Evolutionary conservation across 2,329 filamentous ascomycete species (phyloP).

Genomic region (Sclerotinia trifoliorum): DNA sequence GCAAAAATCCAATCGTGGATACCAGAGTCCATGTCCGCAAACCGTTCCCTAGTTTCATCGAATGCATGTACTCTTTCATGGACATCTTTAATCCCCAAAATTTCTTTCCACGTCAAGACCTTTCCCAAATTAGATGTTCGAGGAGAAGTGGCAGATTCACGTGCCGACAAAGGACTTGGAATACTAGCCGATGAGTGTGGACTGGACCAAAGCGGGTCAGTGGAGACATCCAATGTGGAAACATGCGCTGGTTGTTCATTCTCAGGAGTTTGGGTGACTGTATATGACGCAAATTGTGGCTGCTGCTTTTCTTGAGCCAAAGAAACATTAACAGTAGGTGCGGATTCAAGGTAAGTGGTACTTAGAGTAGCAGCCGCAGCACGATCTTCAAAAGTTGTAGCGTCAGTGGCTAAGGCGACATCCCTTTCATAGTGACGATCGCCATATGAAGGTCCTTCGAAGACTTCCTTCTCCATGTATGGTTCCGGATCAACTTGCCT

Average conservation of each 20-base stretch:
- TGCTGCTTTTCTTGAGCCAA: constrained; percentile 48
- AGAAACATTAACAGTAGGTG: constrained; percentile 40
- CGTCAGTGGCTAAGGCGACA: constrained; percentile 25
- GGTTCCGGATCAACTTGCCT: constrained; percentile 1
- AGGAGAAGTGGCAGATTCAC: constrained; percentile 24
- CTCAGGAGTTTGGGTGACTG: constrained; percentile 37
- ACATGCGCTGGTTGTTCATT: constrained; percentile 43
- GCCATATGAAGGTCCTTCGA: neutral
- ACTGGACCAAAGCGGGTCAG: constrained; percentile 9
- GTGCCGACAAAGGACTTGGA: constrained; percentile 21
- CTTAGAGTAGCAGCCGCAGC: constrained; percentile 15
- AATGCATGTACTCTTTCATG: constrained; percentile 72
- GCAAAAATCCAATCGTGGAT: constrained; percentile 58
- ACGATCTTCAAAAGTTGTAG: constrained; percentile 23
- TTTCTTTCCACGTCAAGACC: constrained; percentile 63
- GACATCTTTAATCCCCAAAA: constrained; percentile 65
- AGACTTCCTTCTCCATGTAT: constrained; percentile 19
- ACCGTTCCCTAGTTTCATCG: constrained; percentile 67
- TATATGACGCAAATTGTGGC: constrained; percentile 36
- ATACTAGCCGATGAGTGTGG: constrained; percentile 20
- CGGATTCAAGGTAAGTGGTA: neutral
- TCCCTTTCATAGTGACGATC: constrained; percentile 28
- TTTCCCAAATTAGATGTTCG: constrained; percentile 22
- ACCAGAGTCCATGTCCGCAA: constrained; percentile 71
- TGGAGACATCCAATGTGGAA: constrained; percentile 30